Evolutionary conservation across 768 basidiomycete species (phyloP).

Genomic region (Clitopilus hobsonii): DNA sequence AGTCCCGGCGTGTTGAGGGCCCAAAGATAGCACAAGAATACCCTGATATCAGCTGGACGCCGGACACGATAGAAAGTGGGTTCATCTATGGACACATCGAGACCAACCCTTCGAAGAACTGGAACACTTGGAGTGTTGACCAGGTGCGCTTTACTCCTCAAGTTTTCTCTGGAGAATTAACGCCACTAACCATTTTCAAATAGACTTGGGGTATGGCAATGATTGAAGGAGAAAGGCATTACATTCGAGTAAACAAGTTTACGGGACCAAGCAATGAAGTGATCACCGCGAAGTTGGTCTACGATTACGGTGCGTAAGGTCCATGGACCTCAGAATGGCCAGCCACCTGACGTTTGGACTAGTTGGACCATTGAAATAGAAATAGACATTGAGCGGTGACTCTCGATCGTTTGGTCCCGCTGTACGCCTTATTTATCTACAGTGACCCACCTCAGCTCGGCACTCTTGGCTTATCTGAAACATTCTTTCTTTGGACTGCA

Average conservation of each 20-base stretch:
- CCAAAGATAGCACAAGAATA: too few relatives aligned
- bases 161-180: neutral
- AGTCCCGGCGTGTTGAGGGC: neutral
- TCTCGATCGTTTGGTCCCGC: too few relatives aligned
- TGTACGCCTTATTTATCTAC: too few relatives aligned
- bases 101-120: neutral
- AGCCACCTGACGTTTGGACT: neutral
- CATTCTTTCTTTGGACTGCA: too few relatives aligned
- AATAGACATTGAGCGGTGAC: neutral
- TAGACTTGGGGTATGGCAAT: neutral
- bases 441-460: too few relatives aligned
- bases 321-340: too few relatives aligned
- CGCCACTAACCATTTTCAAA: neutral
- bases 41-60: neutral
- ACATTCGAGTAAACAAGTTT: neutral
- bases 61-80: neutral
- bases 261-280: neutral
- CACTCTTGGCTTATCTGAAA: too few relatives aligned
- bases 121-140: neutral
- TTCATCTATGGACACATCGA: neutral
- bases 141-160: neutral
- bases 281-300: neutral
- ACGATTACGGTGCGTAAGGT: neutral
- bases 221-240: neutral
- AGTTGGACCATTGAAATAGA: neutral